A percentile compares a stretch with the other conserved stretches of the same genome.
phyloP scores from a whole-genome alignment of 768 basidiomycete species.

The Kwoniella shandongensis region DNA sequence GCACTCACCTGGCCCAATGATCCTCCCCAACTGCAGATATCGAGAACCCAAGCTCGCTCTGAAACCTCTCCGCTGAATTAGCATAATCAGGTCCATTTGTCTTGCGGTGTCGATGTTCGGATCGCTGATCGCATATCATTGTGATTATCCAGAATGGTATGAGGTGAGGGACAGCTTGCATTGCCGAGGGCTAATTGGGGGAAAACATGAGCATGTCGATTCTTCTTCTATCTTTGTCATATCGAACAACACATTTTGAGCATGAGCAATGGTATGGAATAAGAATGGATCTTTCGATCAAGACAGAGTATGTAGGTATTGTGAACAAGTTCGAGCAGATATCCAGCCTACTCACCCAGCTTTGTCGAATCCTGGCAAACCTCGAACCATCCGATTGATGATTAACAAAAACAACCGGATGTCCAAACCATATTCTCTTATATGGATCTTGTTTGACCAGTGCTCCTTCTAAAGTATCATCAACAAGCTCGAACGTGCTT shows the following conservation, averaged over 20 bases:
- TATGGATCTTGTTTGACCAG: conserved; percentile 24
- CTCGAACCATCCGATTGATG: background rate
- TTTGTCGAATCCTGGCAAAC: background rate
- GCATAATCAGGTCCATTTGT: background rate
- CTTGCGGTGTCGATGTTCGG: background rate
- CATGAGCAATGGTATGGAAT: no score
- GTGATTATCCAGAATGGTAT: conserved; percentile 21
- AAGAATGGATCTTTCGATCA: no score
- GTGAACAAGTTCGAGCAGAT: no score
- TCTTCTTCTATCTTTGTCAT: no score
- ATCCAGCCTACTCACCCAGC: conserved; percentile 3
- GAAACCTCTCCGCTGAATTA: conserved; percentile 2
- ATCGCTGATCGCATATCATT: conserved; percentile 13
- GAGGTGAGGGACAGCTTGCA: conserved; percentile 4
- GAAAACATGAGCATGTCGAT: background rate
- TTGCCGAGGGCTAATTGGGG: conserved; percentile 1
- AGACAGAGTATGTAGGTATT: no score
- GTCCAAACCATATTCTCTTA: conserved; percentile 19
- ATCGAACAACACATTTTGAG: no score
- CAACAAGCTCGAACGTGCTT: background rate
- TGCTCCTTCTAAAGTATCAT: conserved; percentile 4
- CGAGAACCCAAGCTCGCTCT: conserved; percentile 11
- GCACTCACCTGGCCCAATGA: conserved; percentile 26
- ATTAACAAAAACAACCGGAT: conserved; percentile 5
- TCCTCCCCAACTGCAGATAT: conserved; percentile 17